Evolutionary conservation across 225 moss, liverwort and hornwort species (phyloP), one percentile per base, ranked within the genome.

Genomic region (Antitrichia curtipendula): DNA sequence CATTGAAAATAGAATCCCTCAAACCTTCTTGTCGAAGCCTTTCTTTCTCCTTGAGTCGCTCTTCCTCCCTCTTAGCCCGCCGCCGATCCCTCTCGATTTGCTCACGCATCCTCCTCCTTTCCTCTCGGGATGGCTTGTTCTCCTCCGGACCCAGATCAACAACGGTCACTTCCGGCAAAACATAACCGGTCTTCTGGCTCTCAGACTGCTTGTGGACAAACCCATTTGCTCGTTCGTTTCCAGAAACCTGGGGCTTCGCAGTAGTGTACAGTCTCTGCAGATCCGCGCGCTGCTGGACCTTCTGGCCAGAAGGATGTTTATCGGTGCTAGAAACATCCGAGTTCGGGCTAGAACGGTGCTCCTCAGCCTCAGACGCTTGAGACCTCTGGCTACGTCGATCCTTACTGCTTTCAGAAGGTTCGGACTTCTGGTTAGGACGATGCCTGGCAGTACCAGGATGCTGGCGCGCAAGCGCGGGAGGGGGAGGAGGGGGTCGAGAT

Each of bases 401-500:
- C 65, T 74, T 86, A 6, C 63, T 52, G n/a, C 76, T 77, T 65
- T 87, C 92, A 9, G 84, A 84, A 59, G 71, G 79, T 27, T 90
- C 78, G 10, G 90, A 69, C 86, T 84, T 90, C 56, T 81, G 86
- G 72, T 83, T 68, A 17, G 74, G 60, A 41, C 89, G 91, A 52
- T 89, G 88, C 87, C 87, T 90, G 34, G 85, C 90, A n/a, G 31
- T 6, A 23, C 85, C 91, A 43, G 88, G 71, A 72, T 75, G 40
- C 79, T 80, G 88, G 41, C 87, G 80, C 81, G 29, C 78, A 78
- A 81, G 54, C 49, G 94, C 90, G 40, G 89, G 92, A 53, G 91
- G 93, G 13, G 91, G 88, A 31, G 96, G 95, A 59, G 98, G 97
- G 21, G 94, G 94, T 24, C 99, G 91, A 8, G 96, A 91, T 22